These are phyloP conservation scores for Petunia hybrid DNA, from an alignment of 305 asterid species.

Conservation along the genomic window DNA sequence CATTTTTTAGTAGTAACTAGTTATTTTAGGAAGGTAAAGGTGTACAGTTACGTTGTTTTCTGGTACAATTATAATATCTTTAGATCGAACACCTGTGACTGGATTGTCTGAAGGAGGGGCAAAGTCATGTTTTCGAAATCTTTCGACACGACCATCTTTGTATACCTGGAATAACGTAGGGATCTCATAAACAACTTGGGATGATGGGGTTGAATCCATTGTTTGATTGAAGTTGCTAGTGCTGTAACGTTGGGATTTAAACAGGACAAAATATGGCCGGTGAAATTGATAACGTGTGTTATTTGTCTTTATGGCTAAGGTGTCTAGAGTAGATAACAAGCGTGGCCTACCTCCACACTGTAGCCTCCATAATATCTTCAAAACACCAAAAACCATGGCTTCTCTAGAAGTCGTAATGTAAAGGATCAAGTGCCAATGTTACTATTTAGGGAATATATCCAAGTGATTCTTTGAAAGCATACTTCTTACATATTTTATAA, in stretches of 20 bases:
- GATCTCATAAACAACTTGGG: not conserved
- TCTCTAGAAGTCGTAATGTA: not conserved
- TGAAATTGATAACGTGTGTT: not conserved
- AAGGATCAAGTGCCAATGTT: not conserved
- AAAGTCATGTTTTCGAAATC: not conserved
- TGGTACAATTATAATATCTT: slow-evolving; percentile 31
- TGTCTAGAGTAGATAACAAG: not conserved
- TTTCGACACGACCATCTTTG: not conserved
- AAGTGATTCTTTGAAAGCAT: too few relatives aligned
- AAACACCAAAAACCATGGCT: not conserved
- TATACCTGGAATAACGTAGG: not conserved
- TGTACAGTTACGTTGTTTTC: slow-evolving; percentile 34
- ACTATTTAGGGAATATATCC: too few relatives aligned
- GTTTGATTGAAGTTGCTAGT: not conserved
- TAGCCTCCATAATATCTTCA: not conserved
- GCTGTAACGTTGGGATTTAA: too few relatives aligned
- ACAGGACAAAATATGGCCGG: not conserved
- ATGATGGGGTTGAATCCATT: slow-evolving; percentile 8
- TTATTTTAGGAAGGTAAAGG: slow-evolving; percentile 36
- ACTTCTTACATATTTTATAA: too few relatives aligned
- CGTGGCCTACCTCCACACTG: not conserved
- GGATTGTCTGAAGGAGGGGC: slow-evolving; percentile 33
- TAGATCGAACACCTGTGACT: slow-evolving; percentile 33
- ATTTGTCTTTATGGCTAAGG: not conserved
- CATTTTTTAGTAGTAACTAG: too few relatives aligned